A percentile compares a stretch with the other conserved stretches of the same genome.
phyloP scores from a whole-genome alignment of 1,284 basidiomycete genomes.

The Naganishia albida region DNA sequence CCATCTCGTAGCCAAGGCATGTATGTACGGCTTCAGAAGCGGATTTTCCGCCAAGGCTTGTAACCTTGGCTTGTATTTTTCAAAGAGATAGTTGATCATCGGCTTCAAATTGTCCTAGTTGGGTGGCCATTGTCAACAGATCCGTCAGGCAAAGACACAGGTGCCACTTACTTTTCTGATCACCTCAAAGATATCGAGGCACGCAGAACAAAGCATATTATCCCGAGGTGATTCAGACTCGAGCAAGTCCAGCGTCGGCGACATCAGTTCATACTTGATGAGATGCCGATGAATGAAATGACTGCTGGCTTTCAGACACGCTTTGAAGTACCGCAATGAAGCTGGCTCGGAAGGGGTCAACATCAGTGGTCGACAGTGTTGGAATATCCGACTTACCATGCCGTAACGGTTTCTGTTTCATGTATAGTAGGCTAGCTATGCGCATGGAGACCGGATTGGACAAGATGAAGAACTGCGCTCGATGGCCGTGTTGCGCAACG shows the following conservation, averaged over 20 bases:
- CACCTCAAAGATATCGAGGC: slow-evolving; percentile 90
- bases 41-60: slow-evolving; percentile 63
- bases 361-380: neutral
- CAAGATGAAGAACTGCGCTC: slow-evolving; percentile 86
- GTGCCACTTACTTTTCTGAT: slow-evolving; percentile 72
- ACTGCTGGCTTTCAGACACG: slow-evolving; percentile 80
- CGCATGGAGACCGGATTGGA: slow-evolving; percentile 71
- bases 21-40: slow-evolving; percentile 43
- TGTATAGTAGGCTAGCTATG: slow-evolving; percentile 74
- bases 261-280: slow-evolving; percentile 79
- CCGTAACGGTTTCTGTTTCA: slow-evolving; percentile 85
- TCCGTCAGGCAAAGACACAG: slow-evolving; percentile 1
- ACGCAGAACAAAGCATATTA: slow-evolving; percentile 89
- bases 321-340: slow-evolving; percentile 86
- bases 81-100: slow-evolving; percentile 81
- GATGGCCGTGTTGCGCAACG: slow-evolving; percentile 81
- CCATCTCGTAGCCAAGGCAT: slow-evolving; percentile 71
- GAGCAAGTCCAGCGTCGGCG: slow-evolving; percentile 79
- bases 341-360: slow-evolving; percentile 57
- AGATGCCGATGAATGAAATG: slow-evolving; percentile 81
- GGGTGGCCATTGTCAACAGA: slow-evolving; percentile 14
- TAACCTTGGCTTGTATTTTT: slow-evolving; percentile 68
- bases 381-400: slow-evolving; percentile 62
- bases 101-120: slow-evolving; percentile 81
- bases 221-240: slow-evolving; percentile 78